phyloP scores from a whole-genome alignment of 2,329 filamentous ascomycete species.

The Paecilomyces variotii region DNA sequence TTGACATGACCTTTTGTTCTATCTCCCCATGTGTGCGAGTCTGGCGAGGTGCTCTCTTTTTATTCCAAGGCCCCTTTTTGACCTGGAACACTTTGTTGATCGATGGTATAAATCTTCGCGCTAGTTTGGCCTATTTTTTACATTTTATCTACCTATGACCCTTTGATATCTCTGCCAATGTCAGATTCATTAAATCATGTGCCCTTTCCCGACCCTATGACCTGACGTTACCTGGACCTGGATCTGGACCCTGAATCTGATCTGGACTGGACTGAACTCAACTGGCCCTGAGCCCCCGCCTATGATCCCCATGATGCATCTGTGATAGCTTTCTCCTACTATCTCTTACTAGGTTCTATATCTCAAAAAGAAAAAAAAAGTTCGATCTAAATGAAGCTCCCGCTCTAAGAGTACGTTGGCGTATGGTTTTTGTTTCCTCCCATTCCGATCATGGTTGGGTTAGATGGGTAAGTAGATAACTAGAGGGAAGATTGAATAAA shows the following conservation, averaged over 20 bases:
- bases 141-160: neutral
- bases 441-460: too few relatives aligned
- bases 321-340: neutral
- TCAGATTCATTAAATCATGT: conserved; percentile 1
- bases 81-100: neutral
- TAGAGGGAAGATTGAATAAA: too few relatives aligned
- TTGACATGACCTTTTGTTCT: neutral
- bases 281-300: neutral
- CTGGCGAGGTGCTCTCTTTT: neutral
- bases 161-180: neutral
- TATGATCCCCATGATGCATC: neutral
- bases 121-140: neutral
- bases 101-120: neutral
- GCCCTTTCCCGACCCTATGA: neutral
- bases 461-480: too few relatives aligned
- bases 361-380: neutral
- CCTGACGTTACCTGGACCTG: neutral
- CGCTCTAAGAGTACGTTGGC: too few relatives aligned
- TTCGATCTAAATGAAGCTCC: too few relatives aligned
- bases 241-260: neutral
- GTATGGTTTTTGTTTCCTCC: too few relatives aligned
- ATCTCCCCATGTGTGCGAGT: neutral
- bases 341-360: neutral
- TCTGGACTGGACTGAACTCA: neutral
- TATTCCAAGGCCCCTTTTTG: neutral